These are phyloP conservation scores for Tuber calosporum DNA, from an alignment of 495 filamentous ascomycete species.

Conservation along the genomic window DNA sequence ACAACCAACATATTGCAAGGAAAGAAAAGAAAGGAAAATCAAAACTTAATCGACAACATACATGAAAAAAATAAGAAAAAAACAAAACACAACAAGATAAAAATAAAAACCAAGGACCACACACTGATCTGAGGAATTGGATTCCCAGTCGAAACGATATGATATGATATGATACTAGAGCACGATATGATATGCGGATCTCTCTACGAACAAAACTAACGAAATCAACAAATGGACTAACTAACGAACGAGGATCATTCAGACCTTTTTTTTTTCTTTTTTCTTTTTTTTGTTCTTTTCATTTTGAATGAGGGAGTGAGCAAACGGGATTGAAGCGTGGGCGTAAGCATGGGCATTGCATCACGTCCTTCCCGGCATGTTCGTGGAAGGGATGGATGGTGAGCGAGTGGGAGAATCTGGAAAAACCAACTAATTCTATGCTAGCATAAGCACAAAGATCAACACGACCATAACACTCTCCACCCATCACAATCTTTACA, in stretches of 20 bases:
- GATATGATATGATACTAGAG: background rate
- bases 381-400: background rate
- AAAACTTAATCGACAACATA: slow-evolving; percentile 3
- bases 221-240: background rate
- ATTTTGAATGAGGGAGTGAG: background rate
- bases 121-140: background rate
- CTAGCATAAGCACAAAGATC: slow-evolving; percentile 1
- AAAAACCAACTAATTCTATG: background rate
- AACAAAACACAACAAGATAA: slow-evolving; percentile 1
- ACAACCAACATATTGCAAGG: background rate
- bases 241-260: background rate
- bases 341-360: slow-evolving; percentile 2
- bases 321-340: background rate
- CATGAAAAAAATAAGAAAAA: background rate
- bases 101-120: background rate
- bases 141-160: background rate
- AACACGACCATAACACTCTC: background rate
- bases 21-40: background rate
- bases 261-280: background rate
- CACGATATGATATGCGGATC: background rate
- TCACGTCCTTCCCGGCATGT: background rate
- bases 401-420: background rate
- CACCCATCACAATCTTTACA: background rate
- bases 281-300: background rate
- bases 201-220: background rate